Percentiles rank a stretch among this genome's conserved stretches.
phyloP scores from a whole-genome alignment of 2,329 filamentous ascomycete genomes.

The Hansfordia pulvinata region DNA sequence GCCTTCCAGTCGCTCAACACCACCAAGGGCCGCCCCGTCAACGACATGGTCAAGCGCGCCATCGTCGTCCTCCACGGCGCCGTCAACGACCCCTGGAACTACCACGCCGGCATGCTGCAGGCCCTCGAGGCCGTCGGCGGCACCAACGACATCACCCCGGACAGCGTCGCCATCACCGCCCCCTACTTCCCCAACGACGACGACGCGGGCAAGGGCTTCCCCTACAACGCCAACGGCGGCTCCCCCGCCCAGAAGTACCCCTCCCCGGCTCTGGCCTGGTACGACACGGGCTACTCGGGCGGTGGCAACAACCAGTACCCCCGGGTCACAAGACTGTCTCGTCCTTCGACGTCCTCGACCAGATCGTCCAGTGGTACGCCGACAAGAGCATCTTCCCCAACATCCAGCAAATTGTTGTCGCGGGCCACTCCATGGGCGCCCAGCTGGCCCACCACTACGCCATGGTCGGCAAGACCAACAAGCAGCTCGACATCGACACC shows the following conservation, averaged over 20 bases:
- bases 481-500: slow-evolving; percentile 1
- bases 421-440: slow-evolving; percentile 5
- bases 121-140: background rate
- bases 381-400: slow-evolving; percentile 4
- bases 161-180: slow-evolving; percentile 2
- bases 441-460: slow-evolving; percentile 5
- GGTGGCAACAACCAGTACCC: slow-evolving; percentile 5
- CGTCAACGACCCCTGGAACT: background rate
- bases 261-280: slow-evolving; percentile 5
- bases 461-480: slow-evolving; percentile 3
- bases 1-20: background rate
- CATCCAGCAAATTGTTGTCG: slow-evolving; percentile 5
- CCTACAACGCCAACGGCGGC: slow-evolving; percentile 2
- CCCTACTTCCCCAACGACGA: slow-evolving; percentile 5
- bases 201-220: slow-evolving; percentile 3
- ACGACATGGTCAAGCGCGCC: background rate
- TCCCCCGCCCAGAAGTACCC: slow-evolving; percentile 1
- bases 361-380: slow-evolving; percentile 4
- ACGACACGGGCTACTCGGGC: slow-evolving; percentile 2
- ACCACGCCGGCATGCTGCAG: slow-evolving; percentile 1
- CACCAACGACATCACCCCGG: background rate
- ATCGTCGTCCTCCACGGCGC: background rate
- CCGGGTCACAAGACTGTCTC: slow-evolving; percentile 1
- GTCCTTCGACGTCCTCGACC: slow-evolving; percentile 4
- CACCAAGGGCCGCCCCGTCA: background rate